Evolutionary conservation across 768 basidiomycete genomes (phyloP), one percentile per base, ranked within the genome.

Genomic region (Auriculariales sp.): DNA sequence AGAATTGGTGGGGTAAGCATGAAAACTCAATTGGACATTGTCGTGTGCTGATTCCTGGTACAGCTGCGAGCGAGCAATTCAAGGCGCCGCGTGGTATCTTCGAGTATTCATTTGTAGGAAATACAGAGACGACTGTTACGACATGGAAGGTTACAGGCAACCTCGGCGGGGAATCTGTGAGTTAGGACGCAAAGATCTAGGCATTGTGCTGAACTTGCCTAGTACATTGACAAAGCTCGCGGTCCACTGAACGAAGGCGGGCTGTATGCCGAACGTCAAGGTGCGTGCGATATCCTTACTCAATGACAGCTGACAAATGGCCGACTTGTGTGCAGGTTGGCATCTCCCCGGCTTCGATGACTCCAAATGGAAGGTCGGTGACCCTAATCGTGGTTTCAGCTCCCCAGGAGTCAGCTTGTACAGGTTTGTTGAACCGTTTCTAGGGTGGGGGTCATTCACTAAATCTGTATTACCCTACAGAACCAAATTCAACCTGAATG

Each of bases 51-150:
- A n/a, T n/a, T n/a, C n/a, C n/a, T 14, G 30, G n/a, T 46, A 9
- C 51, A 71, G 71, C 57, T 24, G 66, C 61, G 36, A 63, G 75
- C 5, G 68, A 84, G 51, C 63, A 69, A 25, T 73, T 79, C 14
- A 87, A 83, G 60, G 77, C 81, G 11, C 82, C 86, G 24, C 78
- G 87, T n/a, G 88, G 87, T 3, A 71, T 91, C 30, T 74, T 83
- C 5, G 85, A 85, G 12, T 89, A 44, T 19, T 4, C 39, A 9
- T 44, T 44, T 25, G 39, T 44, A 7, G 39, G 39, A 25, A 44
- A 78, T 50, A 62, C 65, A 3, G 83, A 82, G 2, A 64, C 68
- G 0, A 70, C 72, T 25, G 56, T 58, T n/a, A 64, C 71, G 19
- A 56, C 57, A 2, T 76, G 76, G 76, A 78, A 75, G 54, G 64